These are phyloP conservation scores for Triadica sebifera DNA, from an alignment of 345 rosid genomes.

Conservation along the genomic window DNA sequence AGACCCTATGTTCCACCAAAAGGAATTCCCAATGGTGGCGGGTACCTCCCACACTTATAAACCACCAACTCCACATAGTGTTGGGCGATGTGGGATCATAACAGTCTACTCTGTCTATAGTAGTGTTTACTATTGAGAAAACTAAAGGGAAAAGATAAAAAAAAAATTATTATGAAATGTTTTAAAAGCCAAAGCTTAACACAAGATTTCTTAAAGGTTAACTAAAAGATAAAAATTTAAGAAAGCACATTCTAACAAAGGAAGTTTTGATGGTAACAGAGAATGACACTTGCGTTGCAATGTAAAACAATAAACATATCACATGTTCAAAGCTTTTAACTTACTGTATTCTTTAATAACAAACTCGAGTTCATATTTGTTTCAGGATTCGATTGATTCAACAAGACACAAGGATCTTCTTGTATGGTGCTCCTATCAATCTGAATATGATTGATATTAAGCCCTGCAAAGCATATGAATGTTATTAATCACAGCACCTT, in stretches of 20 bases:
- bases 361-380: slow-evolving; percentile 29
- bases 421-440: slow-evolving; percentile 34
- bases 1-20: no score
- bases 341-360: slow-evolving; percentile 41
- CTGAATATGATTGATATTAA: slow-evolving; percentile 35
- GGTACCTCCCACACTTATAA: no score
- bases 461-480: slow-evolving; percentile 44
- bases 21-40: no score
- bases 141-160: not conserved
- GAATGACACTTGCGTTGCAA: not conserved
- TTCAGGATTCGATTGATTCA: slow-evolving; percentile 30
- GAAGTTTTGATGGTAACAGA: not conserved
- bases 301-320: not conserved
- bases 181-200: not conserved
- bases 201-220: not conserved
- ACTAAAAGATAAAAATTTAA: not conserved
- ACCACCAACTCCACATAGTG: no score
- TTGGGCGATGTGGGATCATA: no score
- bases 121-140: not conserved
- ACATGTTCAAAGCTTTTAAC: slow-evolving; percentile 21
- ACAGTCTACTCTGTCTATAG: not conserved
- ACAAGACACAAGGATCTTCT: slow-evolving; percentile 34
- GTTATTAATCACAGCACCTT: slow-evolving; percentile 13
- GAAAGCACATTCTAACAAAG: not conserved
- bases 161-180: not conserved